Evolutionary conservation across 164 flowering plant species (phyloP), one percentile per base, ranked within the genome.

Genomic region (Berberis thunbergii): DNA sequence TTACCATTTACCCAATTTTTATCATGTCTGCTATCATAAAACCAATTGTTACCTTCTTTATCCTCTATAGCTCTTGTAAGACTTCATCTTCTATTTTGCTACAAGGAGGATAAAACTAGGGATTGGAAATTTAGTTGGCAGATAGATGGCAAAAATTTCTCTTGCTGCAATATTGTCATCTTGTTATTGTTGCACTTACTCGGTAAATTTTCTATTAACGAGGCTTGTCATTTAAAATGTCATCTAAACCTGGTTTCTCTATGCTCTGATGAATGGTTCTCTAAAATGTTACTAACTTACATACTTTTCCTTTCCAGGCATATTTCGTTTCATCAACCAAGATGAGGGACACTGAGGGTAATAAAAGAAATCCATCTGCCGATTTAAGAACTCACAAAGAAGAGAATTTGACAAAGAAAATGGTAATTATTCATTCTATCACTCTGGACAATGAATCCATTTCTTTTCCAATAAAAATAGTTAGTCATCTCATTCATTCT

Each of bases 281-380:
- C 26, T 26, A 26, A 26, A 26, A 26, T 26, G 26, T 26, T 26
- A 11, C 13, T 4, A 10, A 10, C 4, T 52, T 52, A 4, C 1
- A 52, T 52, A 4, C 54, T 10, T 10, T 52, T 52, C 54, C n/a
- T 52, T 10, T 52, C 13, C 81, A 90, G 98, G 86, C 77, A 50
- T 79, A 82, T 68, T 84, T 89, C 26, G 65, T 79, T 56, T 76
- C 93, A 45, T 80, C 93, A 45, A 77, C 67, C 61, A 86, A 86
- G 77, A 80, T 60, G 78, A 80, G 70, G 71, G 81, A 81, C 62
- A 42, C 82, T 63, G 80, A 63, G 43, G 78, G 71, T 71, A 63
- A 65, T 44, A 84, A 66, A 62, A 81, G 76, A 79, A 72, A 63
- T 45, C 80, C 72, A 57, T 82, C 38, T 62, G 43, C 70, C 45